These are phyloP conservation scores for Ambrosiella xylebori DNA, from an alignment of 2,329 filamentous ascomycete species.

Conservation along the genomic window DNA sequence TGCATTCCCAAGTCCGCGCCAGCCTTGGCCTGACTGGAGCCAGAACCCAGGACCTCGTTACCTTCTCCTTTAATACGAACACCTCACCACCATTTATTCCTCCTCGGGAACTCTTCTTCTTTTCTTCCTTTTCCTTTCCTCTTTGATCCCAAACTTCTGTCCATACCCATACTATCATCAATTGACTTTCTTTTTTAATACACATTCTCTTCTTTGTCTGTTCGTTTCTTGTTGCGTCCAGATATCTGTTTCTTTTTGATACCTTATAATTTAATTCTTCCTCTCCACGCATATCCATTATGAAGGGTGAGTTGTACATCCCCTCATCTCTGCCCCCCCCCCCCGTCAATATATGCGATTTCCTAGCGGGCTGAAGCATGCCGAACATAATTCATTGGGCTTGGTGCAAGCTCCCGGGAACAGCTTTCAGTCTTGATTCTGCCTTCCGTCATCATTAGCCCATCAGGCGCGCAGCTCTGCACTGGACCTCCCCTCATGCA, in stretches of 20 bases:
- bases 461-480: no score
- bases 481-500: no score
- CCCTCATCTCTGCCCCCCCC: neutral
- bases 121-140: conserved; percentile 10
- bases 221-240: conserved; percentile 6
- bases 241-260: conserved; percentile 5
- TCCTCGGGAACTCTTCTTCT: conserved; percentile 6
- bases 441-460: no score
- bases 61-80: conserved; percentile 12
- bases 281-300: conserved; percentile 17
- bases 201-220: conserved; percentile 9
- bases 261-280: conserved; percentile 11
- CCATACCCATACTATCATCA: conserved; percentile 3
- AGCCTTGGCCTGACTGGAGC: neutral
- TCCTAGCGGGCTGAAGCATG: no score
- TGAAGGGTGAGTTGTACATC: conserved; percentile 20
- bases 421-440: no score
- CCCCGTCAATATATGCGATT: neutral
- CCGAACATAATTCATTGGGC: no score
- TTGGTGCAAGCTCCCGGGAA: no score
- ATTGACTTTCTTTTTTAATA: conserved; percentile 3
- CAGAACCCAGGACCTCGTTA: neutral
- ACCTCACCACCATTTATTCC: conserved; percentile 11
- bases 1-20: neutral
- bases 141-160: conserved; percentile 7